Percentiles rank a stretch among this genome's conserved stretches.
Conservation (phyloP, 108 stramenopile species). For the Schizochytrium sp. region DNA sequence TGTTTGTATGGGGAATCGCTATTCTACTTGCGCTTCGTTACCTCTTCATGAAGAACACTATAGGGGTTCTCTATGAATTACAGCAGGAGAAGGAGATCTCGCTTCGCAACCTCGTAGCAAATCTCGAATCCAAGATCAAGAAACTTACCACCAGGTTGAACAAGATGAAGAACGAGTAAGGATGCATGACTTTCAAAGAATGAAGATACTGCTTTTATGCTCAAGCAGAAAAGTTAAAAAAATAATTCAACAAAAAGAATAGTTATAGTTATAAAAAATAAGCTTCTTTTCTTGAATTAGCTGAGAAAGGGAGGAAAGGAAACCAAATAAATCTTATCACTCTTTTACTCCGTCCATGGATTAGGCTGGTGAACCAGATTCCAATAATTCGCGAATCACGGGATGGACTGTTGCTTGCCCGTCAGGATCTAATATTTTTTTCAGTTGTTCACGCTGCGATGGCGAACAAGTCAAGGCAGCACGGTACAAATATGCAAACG, state of each 20-base stretch:
- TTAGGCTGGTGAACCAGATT: too few species aligned
- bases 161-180: slow-evolving; percentile 41
- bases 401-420: neutral
- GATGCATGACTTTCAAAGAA: neutral
- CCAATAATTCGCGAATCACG: neutral
- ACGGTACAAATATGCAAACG: neutral
- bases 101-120: slow-evolving; percentile 32
- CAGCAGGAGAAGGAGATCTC: slow-evolving; percentile 54
- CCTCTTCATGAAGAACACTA: slow-evolving; percentile 49
- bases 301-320: too few species aligned
- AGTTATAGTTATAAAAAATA: too few species aligned
- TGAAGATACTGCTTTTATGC: neutral
- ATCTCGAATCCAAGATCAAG: slow-evolving; percentile 20
- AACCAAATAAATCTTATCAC: too few species aligned
- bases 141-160: slow-evolving; percentile 12
- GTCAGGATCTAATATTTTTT: neutral
- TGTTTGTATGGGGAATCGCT: slow-evolving; percentile 31
- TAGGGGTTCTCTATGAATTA: slow-evolving; percentile 37
- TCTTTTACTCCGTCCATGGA: too few species aligned
- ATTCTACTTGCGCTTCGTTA: slow-evolving; percentile 33
- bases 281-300: too few species aligned
- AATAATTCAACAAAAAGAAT: too few species aligned
- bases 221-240: too few species aligned
- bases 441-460: neutral
- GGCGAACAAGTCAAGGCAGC: neutral